A percentile compares a stretch with the other conserved stretches of the same genome.
Evolutionary conservation across 2,329 filamentous ascomycete species (phyloP).

Genomic region (Aureobasidium sp.): DNA sequence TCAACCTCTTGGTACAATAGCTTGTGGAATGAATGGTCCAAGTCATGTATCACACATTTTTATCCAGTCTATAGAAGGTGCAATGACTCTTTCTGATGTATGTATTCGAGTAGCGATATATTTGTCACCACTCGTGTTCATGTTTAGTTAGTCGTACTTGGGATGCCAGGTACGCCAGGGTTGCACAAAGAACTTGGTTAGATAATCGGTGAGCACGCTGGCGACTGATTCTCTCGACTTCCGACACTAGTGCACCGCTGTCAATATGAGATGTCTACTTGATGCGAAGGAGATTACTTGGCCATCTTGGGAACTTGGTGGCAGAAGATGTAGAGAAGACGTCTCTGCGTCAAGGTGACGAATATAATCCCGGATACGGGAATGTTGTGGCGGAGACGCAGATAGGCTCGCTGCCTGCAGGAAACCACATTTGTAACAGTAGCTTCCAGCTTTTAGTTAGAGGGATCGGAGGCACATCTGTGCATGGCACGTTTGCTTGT

Average conservation of each 20-base stretch:
- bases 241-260: background rate
- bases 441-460: background rate
- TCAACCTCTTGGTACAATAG: background rate
- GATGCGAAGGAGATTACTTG: background rate
- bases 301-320: background rate
- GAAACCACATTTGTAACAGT: background rate
- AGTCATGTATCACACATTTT: background rate
- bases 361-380: background rate
- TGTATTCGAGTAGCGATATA: background rate
- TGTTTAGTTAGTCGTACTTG: background rate
- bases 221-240: background rate
- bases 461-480: background rate
- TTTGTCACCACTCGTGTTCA: constrained; percentile 3
- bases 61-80: background rate
- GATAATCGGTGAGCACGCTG: background rate
- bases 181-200: background rate
- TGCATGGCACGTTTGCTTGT: background rate
- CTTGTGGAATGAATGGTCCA: background rate
- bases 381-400: background rate
- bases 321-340: background rate
- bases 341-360: background rate
- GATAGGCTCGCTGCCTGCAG: constrained; percentile 10
- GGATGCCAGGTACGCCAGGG: background rate
- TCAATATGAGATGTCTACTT: background rate
- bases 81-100: background rate